Base-by-base conservation (phyloP, 306 rosid species). In the Abrus pulchellus region DNA sequence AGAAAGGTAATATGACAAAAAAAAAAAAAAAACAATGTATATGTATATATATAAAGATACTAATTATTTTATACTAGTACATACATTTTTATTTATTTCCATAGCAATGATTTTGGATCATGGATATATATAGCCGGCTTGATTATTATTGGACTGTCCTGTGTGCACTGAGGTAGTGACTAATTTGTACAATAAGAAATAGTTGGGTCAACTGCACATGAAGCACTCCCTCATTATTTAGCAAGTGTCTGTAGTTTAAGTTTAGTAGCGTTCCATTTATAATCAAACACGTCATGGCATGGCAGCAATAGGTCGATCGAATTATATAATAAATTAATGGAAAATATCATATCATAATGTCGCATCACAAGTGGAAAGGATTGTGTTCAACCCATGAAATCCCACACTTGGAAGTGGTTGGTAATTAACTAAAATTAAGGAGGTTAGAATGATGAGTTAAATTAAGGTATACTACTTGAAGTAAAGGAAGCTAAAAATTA, bases 161-260 rank as follows among this genome's bases (percentile, higher is more conserved):
- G 38, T 30, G 52, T 86, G 76, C 82, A 79, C 64, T 49, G 50
- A 53, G 68, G 54, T 50, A 80, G 86, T 85, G 59, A 78, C 27
- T 20, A 76, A 50, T 76, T 54, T 50, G 85, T 57, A 60, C 30
- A 75, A 67, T 75, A 77, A 63, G 75, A 49, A 76, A 84, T 87
- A 79, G 81, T 87, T 85, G 82, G 89, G 90, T 88, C 86, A 87
- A 88, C 86, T 66, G 77, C 89, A 85, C 92, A 90, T 87, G 91
- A 82, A 20, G 20, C 20, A 50, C 80, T 79, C 69, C 82, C 74
- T 81, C 44, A 82, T 76, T 85, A 36, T 60, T 60, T 10, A 73
- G 73, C 71, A 32, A 62, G 47, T 34, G 72, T 38, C 38, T 7
- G 8, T 75, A 29, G 54, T 45, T 52, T 55, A 36, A 20, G 32